Evolutionary conservation across 139 green algal genomes (phyloP).

Genomic region (Gonium pectorale): DNA sequence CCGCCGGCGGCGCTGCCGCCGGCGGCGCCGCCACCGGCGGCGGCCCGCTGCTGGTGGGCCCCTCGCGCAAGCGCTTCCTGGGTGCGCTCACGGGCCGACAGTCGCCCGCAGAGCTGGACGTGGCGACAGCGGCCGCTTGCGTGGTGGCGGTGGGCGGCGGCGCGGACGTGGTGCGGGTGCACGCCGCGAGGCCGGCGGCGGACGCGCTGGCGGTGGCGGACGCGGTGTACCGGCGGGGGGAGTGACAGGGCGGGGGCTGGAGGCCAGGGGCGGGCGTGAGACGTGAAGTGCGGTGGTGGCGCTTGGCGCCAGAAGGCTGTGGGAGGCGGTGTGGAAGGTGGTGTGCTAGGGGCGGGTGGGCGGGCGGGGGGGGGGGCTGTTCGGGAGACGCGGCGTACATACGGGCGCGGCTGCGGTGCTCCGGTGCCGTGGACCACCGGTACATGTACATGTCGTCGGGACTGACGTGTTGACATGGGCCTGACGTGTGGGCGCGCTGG

Average conservation of each 20-base stretch:
- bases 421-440: too few species aligned
- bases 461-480: too few species aligned
- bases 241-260: background rate
- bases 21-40: background rate
- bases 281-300: background rate
- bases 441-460: too few species aligned
- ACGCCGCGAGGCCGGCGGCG: constrained; percentile 75
- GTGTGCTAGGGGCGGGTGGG: background rate
- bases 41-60: constrained; percentile 81
- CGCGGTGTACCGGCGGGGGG: constrained; percentile 63
- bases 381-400: too few species aligned
- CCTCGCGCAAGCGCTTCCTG: constrained; percentile 89
- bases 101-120: constrained; percentile 58
- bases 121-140: constrained; percentile 66
- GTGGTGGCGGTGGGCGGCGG: constrained; percentile 65
- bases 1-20: background rate
- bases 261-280: background rate
- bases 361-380: too few species aligned
- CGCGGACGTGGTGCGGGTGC: constrained; percentile 86
- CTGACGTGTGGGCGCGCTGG: too few species aligned
- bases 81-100: constrained; percentile 39
- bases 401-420: too few species aligned
- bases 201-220: constrained; percentile 83
- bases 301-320: background rate
- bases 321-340: background rate